phyloP scores from a whole-genome alignment of 2,329 filamentous ascomycete genomes.

The Tolypocladium guangdongense region DNA sequence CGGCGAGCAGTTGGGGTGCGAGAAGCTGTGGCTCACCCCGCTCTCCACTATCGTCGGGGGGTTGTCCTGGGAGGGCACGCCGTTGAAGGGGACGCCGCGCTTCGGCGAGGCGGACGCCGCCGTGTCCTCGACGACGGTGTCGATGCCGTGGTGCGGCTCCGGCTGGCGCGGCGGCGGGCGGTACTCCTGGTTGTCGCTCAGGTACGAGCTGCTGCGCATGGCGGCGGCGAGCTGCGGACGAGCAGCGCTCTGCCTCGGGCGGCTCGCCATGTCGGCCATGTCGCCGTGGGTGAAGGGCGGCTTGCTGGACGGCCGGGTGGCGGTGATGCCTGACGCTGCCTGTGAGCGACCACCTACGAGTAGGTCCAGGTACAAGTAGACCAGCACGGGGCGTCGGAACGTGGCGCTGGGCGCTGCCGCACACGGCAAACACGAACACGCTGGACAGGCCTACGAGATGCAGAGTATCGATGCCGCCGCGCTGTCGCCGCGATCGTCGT shows the following conservation, averaged over 20 bases:
- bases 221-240: conserved; percentile 37
- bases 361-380: background rate
- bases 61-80: conserved; percentile 47
- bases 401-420: background rate
- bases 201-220: conserved; percentile 51
- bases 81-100: conserved; percentile 41
- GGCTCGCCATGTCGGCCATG: conserved; percentile 21
- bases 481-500: background rate
- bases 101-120: conserved; percentile 28
- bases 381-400: background rate
- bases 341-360: too few relatives aligned
- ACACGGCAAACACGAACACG: background rate
- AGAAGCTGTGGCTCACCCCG: conserved; percentile 50
- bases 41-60: conserved; percentile 51
- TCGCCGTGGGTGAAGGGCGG: background rate
- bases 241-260: conserved; percentile 21
- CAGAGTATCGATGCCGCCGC: background rate
- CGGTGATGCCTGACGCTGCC: background rate
- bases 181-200: conserved; percentile 54
- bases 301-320: background rate
- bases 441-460: background rate
- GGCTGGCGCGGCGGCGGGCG: conserved; percentile 43
- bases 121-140: conserved; percentile 51
- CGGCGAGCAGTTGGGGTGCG: conserved; percentile 52
- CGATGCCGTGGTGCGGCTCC: conserved; percentile 50